Evolutionary conservation across 768 basidiomycete genomes (phyloP).

Genomic region (Tylopilus felleus): DNA sequence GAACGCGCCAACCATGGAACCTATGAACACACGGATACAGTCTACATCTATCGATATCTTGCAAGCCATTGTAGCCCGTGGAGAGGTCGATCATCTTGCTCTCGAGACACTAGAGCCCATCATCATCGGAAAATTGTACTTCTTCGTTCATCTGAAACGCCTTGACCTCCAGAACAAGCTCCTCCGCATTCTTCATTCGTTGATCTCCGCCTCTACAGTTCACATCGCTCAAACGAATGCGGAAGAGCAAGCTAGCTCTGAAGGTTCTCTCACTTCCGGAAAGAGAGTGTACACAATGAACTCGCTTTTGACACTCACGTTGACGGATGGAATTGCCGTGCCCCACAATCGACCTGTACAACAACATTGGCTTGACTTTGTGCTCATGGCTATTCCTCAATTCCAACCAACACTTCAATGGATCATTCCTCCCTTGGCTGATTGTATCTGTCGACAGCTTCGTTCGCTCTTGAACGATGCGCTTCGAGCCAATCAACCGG

Average conservation of each 20-base stretch:
- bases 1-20: constrained; percentile 49
- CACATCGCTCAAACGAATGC: constrained; percentile 27
- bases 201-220: constrained; percentile 63
- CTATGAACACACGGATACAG: constrained; percentile 65
- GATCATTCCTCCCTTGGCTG: constrained; percentile 69
- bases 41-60: constrained; percentile 76
- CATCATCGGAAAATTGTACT: constrained; percentile 72
- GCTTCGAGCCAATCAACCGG: constrained; percentile 39
- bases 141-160: constrained; percentile 61
- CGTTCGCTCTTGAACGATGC: constrained; percentile 54
- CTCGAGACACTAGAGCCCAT: constrained; percentile 67
- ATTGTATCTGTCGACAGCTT: constrained; percentile 75
- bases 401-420: constrained; percentile 70
- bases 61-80: constrained; percentile 76
- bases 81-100: constrained; percentile 62
- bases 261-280: constrained; percentile 33
- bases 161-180: constrained; percentile 92
- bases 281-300: constrained; percentile 51
- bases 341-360: constrained; percentile 72
- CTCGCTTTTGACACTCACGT: constrained; percentile 69
- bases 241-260: constrained; percentile 33
- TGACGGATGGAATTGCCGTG: constrained; percentile 75
- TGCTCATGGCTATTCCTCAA: constrained; percentile 86
- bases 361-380: constrained; percentile 96
- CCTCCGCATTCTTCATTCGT: constrained; percentile 83